Evolutionary conservation across 768 basidiomycete species (phyloP).

Genomic region (Chalciporus sphaerocephalus): DNA sequence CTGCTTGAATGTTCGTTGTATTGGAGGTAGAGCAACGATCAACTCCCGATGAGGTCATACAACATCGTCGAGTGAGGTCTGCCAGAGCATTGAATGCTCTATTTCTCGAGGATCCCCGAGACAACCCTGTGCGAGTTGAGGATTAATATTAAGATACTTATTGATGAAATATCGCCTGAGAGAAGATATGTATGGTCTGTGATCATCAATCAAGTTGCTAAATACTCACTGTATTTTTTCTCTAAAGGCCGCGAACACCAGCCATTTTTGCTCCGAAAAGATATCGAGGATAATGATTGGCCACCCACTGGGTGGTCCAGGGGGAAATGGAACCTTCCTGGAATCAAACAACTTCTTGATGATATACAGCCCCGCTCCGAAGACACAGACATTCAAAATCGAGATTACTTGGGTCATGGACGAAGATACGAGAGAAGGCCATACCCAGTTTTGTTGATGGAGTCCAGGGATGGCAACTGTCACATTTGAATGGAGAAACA

Average conservation of each 20-base stretch:
- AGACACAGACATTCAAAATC: conserved; percentile 7
- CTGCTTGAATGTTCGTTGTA: conserved; percentile 7
- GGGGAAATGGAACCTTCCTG: conserved; percentile 1
- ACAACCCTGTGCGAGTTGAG: conserved; percentile 41
- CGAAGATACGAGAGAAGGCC: too few species aligned
- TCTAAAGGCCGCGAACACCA: conserved; percentile 39
- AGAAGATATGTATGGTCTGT: conserved; percentile 10
- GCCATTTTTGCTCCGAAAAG: conserved; percentile 46
- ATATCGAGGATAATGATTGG: conserved; percentile 52
- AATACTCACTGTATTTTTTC: conserved; percentile 43
- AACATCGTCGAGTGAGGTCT: conserved; percentile 10
- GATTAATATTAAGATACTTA: conserved; percentile 41
- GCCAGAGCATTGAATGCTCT: conserved; percentile 2
- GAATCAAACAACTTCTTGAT: not conserved
- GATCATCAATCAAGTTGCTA: not conserved
- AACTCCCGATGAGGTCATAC: conserved; percentile 20
- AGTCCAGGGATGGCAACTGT: too few species aligned
- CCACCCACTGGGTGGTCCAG: conserved; percentile 11
- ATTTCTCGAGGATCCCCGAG: conserved; percentile 13
- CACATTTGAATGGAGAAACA: too few species aligned
- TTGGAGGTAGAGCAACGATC: conserved; percentile 4
- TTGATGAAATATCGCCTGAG: conserved; percentile 7
- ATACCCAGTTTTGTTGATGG: too few species aligned
- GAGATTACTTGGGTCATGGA: too few species aligned
- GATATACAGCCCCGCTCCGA: conserved; percentile 12